Conservation (phyloP, 805 yeast species). For the Sungouiella thailandica region DNA sequence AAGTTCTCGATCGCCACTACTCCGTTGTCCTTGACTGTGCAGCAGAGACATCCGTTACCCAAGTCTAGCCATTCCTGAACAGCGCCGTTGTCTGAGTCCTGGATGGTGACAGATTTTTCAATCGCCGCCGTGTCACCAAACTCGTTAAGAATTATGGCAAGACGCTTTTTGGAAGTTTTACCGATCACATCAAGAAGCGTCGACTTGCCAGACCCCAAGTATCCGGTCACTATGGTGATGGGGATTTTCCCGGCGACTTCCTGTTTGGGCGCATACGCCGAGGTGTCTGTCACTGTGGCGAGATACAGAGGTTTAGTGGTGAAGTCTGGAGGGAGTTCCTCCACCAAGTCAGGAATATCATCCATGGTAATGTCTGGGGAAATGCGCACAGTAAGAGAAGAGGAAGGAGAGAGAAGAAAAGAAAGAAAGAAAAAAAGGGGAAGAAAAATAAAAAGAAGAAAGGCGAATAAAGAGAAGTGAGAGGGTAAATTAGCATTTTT, state of each 20-base stretch:
- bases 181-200: conserved; percentile 78
- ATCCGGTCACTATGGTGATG: conserved; percentile 89
- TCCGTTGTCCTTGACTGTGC: conserved; percentile 93
- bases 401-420: too few relatives aligned
- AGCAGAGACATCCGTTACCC: conserved; percentile 95
- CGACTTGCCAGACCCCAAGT: conserved; percentile 91
- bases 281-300: conserved; percentile 8
- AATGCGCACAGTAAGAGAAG: too few relatives aligned
- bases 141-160: conserved; percentile 90
- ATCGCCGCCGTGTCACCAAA: conserved; percentile 88
- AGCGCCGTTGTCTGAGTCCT: conserved; percentile 42
- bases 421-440: too few relatives aligned
- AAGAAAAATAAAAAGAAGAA: too few relatives aligned
- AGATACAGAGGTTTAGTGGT: conserved; percentile 10
- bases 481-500: too few relatives aligned
- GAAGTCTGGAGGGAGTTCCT: conserved; percentile 19
- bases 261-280: conserved; percentile 4
- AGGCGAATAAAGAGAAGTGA: too few relatives aligned
- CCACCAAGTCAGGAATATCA: conserved; percentile 32
- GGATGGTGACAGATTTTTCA: conserved; percentile 78
- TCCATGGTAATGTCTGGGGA: too few relatives aligned
- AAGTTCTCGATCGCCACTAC: conserved; percentile 90
- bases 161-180: conserved; percentile 57
- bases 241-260: conserved; percentile 57
- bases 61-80: conserved; percentile 94